These are phyloP conservation scores for Talaromyces liani DNA, from an alignment of 495 filamentous ascomycete species.

Conservation along the genomic window DNA sequence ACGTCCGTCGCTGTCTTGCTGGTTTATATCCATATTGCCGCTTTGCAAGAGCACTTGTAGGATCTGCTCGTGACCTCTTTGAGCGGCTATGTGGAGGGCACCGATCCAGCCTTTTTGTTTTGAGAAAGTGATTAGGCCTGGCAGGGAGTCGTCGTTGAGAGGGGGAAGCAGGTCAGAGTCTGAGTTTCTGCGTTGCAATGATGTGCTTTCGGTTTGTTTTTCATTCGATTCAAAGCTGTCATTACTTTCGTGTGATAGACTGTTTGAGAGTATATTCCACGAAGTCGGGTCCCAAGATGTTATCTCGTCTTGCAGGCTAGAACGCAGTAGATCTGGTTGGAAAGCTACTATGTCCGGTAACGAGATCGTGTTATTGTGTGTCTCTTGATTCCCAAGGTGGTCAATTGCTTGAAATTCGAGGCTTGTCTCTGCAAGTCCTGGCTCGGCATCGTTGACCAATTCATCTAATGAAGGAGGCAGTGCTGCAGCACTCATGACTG, in stretches of 20 bases:
- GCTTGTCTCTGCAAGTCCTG: background rate
- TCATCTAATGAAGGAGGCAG: background rate
- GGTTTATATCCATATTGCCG: constrained; percentile 19
- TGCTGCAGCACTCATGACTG: background rate
- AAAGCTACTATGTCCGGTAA: background rate
- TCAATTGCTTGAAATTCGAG: background rate
- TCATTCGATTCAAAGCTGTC: background rate
- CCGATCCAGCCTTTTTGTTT: background rate
- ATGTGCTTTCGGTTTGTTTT: background rate
- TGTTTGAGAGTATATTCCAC: background rate
- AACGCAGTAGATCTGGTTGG: background rate
- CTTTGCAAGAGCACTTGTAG: background rate
- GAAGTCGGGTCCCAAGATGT: background rate
- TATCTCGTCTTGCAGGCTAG: background rate
- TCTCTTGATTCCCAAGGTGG: background rate
- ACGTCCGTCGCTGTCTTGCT: constrained; percentile 60
- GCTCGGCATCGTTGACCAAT: background rate
- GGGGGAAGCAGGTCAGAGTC: background rate
- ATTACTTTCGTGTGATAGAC: background rate
- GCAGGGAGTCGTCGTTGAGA: background rate
- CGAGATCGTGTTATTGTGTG: background rate
- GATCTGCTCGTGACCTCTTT: constrained; percentile 4
- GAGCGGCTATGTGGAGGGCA: background rate
- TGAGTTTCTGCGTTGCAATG: background rate
- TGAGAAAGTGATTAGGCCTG: background rate